Percentiles rank a stretch among this genome's conserved stretches.
Evolutionary conservation across 2,329 filamentous ascomycete genomes (phyloP).

Genomic region (Torrubiellomyces zombiae): DNA sequence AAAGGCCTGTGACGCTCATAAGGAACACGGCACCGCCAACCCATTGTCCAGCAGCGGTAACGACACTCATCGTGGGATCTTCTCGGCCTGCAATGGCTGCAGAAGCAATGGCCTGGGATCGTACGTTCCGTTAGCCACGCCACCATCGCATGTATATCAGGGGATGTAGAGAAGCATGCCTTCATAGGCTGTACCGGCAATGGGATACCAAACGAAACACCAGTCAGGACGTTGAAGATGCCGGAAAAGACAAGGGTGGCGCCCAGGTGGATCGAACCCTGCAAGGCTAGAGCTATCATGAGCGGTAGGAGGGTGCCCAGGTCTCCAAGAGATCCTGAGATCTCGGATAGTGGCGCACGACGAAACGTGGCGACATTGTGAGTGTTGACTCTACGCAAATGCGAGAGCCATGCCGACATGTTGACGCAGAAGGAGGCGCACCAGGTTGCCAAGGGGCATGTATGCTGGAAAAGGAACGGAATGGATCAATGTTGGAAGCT

Average conservation of each 20-base stretch:
- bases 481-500: background rate
- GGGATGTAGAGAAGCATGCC: slow-evolving; percentile 16
- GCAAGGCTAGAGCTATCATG: slow-evolving; percentile 69
- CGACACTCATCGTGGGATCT: slow-evolving; percentile 30
- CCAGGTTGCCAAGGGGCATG: too few relatives aligned
- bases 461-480: background rate
- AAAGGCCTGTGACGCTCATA: slow-evolving; percentile 63
- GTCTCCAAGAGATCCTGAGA: slow-evolving; percentile 78
- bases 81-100: slow-evolving; percentile 64
- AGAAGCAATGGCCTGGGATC: slow-evolving; percentile 60
- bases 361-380: slow-evolving; percentile 34
- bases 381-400: slow-evolving; percentile 18
- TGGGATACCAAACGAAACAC: slow-evolving; percentile 70
- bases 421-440: slow-evolving; percentile 1
- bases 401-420: slow-evolving; percentile 12
- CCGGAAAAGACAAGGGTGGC: slow-evolving; percentile 81
- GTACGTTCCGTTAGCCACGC: slow-evolving; percentile 2
- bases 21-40: slow-evolving; percentile 59
- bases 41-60: slow-evolving; percentile 63
- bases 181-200: slow-evolving; percentile 83
- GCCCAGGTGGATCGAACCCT: slow-evolving; percentile 63
- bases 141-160: too few relatives aligned
- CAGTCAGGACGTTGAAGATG: slow-evolving; percentile 70
- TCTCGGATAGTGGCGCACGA: slow-evolving; percentile 42
- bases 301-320: slow-evolving; percentile 80